Evolutionary conservation across 306 rosid genomes (phyloP), one percentile per base, ranked within the genome.

Genomic region (Vicia faba): DNA sequence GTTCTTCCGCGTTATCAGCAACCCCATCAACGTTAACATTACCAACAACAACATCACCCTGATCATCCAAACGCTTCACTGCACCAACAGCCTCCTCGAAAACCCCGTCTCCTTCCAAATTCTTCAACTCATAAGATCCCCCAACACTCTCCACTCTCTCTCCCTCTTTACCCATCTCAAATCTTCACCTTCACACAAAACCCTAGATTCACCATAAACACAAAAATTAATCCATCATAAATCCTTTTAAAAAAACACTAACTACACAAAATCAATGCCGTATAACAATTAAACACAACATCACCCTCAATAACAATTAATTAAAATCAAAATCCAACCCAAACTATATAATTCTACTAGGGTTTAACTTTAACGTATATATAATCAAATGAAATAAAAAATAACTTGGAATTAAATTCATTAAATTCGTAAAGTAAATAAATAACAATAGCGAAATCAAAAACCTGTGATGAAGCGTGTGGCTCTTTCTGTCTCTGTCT

Each of bases 21-120:
- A 50, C 64, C 2, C 23, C 23, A 43, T 54, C 64, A 2, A 53
- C 78, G 31, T 58, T 57, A 60, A 6, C 77, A 15, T 4, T 3
- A 43, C 13, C 20, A 61, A 35, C 59, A 50, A 15, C 75, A 48
- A 14, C 72, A 20, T 68, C 77, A 51, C 55, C 64, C 31, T 64
- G 81, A 74, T 71, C 88, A 50, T 53, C 51, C 46, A 56, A 79
- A 65, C 49, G 49, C 29, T 80, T 82, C 31, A 50, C 68, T 1
- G 72, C 60, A 31, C 61, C 84, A 23, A 79, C 16, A 2, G 84
- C 89, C 84, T 87, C 89, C 85, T 84, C 80, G 4, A 82, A 83
- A 81, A 75, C 86, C 55, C 78, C 96, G 6, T 73, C 87, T 56
- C 28, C 82, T 29, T 64, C 75, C 39, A 72, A 70, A 70, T 78